Conservation (phyloP, 805 yeast genomes). For the Saccharomycopsis fermentans region DNA sequence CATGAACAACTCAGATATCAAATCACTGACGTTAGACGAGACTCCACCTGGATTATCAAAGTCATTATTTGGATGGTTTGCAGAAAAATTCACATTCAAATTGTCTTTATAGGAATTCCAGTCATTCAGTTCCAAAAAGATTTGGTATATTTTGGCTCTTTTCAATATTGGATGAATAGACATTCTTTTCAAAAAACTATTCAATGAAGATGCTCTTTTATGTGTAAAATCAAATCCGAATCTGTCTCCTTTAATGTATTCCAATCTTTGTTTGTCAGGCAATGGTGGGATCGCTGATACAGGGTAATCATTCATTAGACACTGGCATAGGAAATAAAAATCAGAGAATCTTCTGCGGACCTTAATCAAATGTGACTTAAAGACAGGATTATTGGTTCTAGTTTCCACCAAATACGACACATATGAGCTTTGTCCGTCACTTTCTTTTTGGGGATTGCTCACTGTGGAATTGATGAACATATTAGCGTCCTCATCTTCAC, state of each 20-base stretch:
- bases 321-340: conserved; percentile 66
- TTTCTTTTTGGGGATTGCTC: conserved; percentile 54
- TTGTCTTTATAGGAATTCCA: conserved; percentile 63
- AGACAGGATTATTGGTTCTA: conserved; percentile 49
- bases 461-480: conserved; percentile 34
- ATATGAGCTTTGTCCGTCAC: conserved; percentile 67
- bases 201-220: conserved; percentile 71
- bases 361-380: conserved; percentile 33
- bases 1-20: conserved; percentile 83
- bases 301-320: conserved; percentile 69
- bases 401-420: conserved; percentile 65
- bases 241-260: conserved; percentile 88
- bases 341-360: conserved; percentile 83
- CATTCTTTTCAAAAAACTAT: conserved; percentile 64
- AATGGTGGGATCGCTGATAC: conserved; percentile 84
- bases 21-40: conserved; percentile 35
- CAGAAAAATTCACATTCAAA: conserved; percentile 28
- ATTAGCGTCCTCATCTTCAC: conserved; percentile 22
- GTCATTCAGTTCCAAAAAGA: conserved; percentile 62
- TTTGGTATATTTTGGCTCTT: conserved; percentile 57
- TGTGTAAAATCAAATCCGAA: conserved; percentile 77
- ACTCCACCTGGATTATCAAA: conserved; percentile 20
- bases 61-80: conserved; percentile 9
- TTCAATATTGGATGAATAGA: conserved; percentile 65
- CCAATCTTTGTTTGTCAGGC: conserved; percentile 86